A percentile compares a stretch with the other conserved stretches of the same genome.
These are phyloP conservation scores for Suhomyces panamericanus DNA, from an alignment of 1,139 yeast genomes.

Conservation along the genomic window DNA sequence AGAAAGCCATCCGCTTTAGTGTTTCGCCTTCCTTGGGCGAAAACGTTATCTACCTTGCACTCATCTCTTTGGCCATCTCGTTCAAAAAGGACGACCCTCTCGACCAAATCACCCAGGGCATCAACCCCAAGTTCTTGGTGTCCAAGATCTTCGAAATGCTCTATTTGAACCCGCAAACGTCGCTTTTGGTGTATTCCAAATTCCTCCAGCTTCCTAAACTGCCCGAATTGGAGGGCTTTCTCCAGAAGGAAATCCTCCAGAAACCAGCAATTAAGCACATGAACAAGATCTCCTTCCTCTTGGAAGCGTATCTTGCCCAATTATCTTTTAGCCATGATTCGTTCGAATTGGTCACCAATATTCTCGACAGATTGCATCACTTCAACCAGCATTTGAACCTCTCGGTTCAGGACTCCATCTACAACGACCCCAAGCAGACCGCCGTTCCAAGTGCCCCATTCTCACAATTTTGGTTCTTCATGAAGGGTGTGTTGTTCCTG, in stretches of 20 bases:
- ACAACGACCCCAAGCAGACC: constrained; percentile 21
- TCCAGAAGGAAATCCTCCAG: constrained; percentile 21
- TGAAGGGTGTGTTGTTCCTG: constrained; percentile 51
- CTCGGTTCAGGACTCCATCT: constrained; percentile 26
- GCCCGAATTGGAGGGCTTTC: constrained; percentile 16
- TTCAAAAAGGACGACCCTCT: constrained; percentile 26
- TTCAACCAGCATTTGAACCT: constrained; percentile 31
- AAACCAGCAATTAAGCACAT: constrained; percentile 52
- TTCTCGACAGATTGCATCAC: constrained; percentile 22
- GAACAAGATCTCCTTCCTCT: constrained; percentile 48
- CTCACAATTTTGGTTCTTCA: constrained; percentile 36
- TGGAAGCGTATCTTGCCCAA: constrained; percentile 35
- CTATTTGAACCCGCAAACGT: constrained; percentile 18
- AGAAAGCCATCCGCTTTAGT: constrained; percentile 25
- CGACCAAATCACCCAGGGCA: constrained; percentile 24
- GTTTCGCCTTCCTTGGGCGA: constrained; percentile 25
- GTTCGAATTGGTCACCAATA: constrained; percentile 23
- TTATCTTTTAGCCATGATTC: constrained; percentile 22
- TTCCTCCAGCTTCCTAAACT: constrained; percentile 18
- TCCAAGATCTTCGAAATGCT: constrained; percentile 25
- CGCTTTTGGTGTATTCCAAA: constrained; percentile 18
- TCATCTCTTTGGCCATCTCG: constrained; percentile 37
- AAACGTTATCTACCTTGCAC: constrained; percentile 30
- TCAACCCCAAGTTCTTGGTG: constrained; percentile 26
- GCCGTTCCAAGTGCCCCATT: constrained; percentile 16